A percentile compares a stretch with the other conserved stretches of the same genome.
Evolutionary conservation across 768 basidiomycete species (phyloP).

Genomic region (Pleurotus cornucopiae): DNA sequence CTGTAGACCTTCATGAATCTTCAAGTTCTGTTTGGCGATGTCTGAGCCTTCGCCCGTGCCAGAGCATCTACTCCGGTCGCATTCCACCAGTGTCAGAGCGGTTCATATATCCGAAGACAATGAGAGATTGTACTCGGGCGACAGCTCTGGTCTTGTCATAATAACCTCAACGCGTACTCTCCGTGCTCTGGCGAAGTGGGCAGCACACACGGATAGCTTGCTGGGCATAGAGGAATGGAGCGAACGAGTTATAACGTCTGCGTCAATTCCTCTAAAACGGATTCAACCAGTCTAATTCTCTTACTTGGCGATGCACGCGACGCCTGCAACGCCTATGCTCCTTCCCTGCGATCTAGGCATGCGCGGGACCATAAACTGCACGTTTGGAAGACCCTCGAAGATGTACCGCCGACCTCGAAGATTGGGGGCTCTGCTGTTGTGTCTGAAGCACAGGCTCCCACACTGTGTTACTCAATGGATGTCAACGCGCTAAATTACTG

Average conservation of each 20-base stretch:
- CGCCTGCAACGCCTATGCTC: conserved; percentile 1
- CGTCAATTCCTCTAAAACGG: conserved; percentile 12
- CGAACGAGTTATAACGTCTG: conserved; percentile 71
- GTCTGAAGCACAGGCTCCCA: conserved; percentile 44
- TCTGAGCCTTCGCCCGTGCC: conserved; percentile 44
- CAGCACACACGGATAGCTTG: conserved; percentile 72
- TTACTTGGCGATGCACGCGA: not conserved
- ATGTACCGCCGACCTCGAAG: conserved; percentile 34
- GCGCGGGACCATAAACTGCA: conserved; percentile 85
- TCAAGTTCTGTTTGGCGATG: no score
- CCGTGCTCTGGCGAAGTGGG: conserved; percentile 73
- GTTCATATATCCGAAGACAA: conserved; percentile 68
- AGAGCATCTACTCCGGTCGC: conserved; percentile 70
- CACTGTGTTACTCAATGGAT: conserved; percentile 66
- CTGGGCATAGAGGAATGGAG: conserved; percentile 79
- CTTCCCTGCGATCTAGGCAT: conserved; percentile 46
- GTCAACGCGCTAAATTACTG: conserved; percentile 95
- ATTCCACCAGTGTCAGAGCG: conserved; percentile 57
- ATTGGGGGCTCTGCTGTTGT: conserved; percentile 57
- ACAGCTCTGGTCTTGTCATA: conserved; percentile 71
- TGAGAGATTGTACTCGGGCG: conserved; percentile 83
- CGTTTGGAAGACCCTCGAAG: conserved; percentile 57
- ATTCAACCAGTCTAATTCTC: not conserved
- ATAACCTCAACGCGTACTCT: conserved; percentile 73
- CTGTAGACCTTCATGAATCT: no score